A percentile compares a stretch with the other conserved stretches of the same genome.
phyloP scores from a whole-genome alignment of 2,329 filamentous ascomycete species.

The Penicillium expansum region DNA sequence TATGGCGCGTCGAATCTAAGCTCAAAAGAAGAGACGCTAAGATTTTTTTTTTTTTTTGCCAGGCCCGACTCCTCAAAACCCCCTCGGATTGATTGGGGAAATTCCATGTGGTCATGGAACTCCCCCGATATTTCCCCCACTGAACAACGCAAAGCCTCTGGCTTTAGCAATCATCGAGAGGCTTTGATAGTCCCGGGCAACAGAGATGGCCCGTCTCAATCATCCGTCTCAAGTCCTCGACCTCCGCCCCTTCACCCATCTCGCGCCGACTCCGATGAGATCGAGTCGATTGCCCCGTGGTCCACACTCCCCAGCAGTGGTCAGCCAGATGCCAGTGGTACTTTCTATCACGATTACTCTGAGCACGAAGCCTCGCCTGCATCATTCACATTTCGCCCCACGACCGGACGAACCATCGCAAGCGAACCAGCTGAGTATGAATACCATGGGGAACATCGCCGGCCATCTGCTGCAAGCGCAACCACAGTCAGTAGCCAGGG shows the following conservation, averaged over 20 bases:
- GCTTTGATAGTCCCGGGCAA: constrained; percentile 32
- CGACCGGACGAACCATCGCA: constrained; percentile 51
- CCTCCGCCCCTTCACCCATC: constrained; percentile 23
- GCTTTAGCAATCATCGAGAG: constrained; percentile 37
- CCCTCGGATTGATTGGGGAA: constrained; percentile 29
- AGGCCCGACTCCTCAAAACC: constrained; percentile 28
- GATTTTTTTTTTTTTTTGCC: background rate
- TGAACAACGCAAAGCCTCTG: constrained; percentile 35
- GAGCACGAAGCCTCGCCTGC: constrained; percentile 55
- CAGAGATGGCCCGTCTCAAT: constrained; percentile 27
- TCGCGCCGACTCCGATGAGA: constrained; percentile 17
- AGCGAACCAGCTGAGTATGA: constrained; percentile 62
- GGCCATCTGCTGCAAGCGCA: constrained; percentile 84
- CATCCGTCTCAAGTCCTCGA: constrained; percentile 22
- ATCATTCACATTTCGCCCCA: constrained; percentile 66
- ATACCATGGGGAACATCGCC: constrained; percentile 68
- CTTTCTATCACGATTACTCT: constrained; percentile 40
- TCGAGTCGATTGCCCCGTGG: constrained; percentile 33
- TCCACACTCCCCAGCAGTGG: constrained; percentile 28
- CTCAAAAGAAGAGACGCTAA: background rate
- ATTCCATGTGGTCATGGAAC: constrained; percentile 34
- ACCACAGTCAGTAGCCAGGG: constrained; percentile 83
- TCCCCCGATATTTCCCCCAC: constrained; percentile 41
- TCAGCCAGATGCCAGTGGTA: constrained; percentile 31
- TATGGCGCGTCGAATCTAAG: background rate